Evolutionary conservation across 148 eudicot species (phyloP).

Genomic region (Persicaria tinctoria): DNA sequence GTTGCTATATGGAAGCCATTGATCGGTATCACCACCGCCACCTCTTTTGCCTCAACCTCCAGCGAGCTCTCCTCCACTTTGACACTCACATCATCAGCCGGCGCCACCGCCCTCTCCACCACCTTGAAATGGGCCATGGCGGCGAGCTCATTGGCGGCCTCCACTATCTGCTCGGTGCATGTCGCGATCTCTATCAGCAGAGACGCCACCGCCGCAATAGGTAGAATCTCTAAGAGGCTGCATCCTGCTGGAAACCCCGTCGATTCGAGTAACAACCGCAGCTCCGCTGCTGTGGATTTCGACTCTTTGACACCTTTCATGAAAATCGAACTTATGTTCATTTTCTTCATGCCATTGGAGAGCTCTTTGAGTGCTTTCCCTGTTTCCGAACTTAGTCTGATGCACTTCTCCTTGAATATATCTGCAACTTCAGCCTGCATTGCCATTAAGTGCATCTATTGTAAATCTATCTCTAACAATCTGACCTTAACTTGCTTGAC

Average conservation of each 20-base stretch:
- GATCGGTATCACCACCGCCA: background rate
- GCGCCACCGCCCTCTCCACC: background rate
- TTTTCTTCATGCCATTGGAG: conserved; percentile 24
- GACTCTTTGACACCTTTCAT: conserved; percentile 18
- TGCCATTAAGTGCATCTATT: too few relatives aligned
- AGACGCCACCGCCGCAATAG: conserved; percentile 45
- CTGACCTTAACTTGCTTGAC: too few relatives aligned
- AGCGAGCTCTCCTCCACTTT: too few relatives aligned
- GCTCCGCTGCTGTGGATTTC: conserved; percentile 24
- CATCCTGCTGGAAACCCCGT: conserved; percentile 16
- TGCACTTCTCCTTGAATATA: conserved; percentile 25
- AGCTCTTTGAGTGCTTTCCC: conserved; percentile 29
- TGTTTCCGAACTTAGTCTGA: conserved; percentile 24
- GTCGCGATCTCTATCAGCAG: conserved; percentile 40
- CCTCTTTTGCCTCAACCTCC: too few relatives aligned
- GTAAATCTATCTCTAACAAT: too few relatives aligned
- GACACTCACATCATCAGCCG: background rate
- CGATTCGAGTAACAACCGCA: conserved; percentile 19
- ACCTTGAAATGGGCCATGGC: conserved; percentile 15
- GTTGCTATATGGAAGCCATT: background rate
- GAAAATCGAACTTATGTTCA: conserved; percentile 15
- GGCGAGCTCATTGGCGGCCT: conserved; percentile 47
- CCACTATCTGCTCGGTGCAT: conserved; percentile 32
- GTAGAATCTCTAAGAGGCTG: conserved; percentile 36
- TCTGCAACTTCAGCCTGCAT: background rate